Base-by-base conservation (phyloP, 2,329 filamentous ascomycete species). In the Botrytis galanthina region DNA sequence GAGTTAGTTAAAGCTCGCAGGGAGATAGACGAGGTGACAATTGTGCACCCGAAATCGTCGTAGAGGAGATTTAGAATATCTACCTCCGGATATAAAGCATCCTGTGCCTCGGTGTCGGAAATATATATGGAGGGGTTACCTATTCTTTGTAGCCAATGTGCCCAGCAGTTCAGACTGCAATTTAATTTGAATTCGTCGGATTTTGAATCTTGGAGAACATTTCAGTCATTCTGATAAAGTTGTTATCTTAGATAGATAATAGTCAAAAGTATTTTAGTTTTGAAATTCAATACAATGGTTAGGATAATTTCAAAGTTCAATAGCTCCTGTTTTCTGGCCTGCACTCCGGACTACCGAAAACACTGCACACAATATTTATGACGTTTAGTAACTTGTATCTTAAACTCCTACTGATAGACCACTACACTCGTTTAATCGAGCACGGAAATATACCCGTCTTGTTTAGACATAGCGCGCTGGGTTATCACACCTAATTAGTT, bases 1-100 rank as follows among this genome's bases (percentile, higher is more conserved):
- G 60, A 72, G n/a, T 67, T 59, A 22, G 46, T 59, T 3, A 57
- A 67, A 72, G 60, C 60, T 29, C 70, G 70, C 14, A 51, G 18
- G 26, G 46, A 72, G 39, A 32, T 2, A 46, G 42, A 71, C 18
- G 57, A 46, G 26, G 39, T 51, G 51, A 37, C 57, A 39, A 32
- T 46, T 29, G 51, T 35, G 37, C 57, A 71, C 35, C 5, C 32
- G n/a, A 63, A 71, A 51, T 18, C 4, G 29, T 42, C 48, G 4
- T 71, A 63, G 57, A n/a, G 16, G 12, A 51, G 4, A 51, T 14
- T 39, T 20, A 29, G 20, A 46, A 22, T 32, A 16, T 29, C 64
- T 68, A 68, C 10, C 12, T 4, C 3, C 18, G 22, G 46, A 48
- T 44, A 66, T 51, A 37, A 37, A 37, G 22, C 8, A 54, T 39